phyloP scores from a whole-genome alignment of 257 asterid species.

The Coffea canephora region DNA sequence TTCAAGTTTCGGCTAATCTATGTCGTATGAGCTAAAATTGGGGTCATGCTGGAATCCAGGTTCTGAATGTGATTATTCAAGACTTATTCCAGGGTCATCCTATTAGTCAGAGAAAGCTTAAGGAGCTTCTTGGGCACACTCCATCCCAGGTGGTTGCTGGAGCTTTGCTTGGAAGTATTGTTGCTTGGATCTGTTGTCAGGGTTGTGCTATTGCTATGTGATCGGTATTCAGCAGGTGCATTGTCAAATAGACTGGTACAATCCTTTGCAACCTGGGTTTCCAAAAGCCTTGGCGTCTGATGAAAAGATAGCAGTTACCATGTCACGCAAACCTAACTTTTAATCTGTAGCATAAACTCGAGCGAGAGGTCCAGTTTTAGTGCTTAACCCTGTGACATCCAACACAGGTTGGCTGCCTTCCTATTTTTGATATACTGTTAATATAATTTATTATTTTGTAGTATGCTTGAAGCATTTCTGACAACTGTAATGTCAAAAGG shows the following conservation, averaged over 20 bases:
- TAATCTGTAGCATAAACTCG: not conserved
- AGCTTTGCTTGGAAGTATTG: slow-evolving; percentile 70
- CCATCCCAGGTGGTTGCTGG: slow-evolving; percentile 88
- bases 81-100: slow-evolving; percentile 93
- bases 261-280: not conserved
- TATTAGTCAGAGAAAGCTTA: slow-evolving; percentile 86
- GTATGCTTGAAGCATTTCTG: not conserved
- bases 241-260: not conserved
- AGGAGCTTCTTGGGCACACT: slow-evolving; percentile 94
- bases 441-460: not conserved
- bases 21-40: not conserved
- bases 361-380: not conserved
- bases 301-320: not conserved
- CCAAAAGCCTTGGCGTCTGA: not conserved
- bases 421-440: not conserved
- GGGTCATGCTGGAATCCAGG: slow-evolving; percentile 34
- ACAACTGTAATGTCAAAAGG: not conserved
- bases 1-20: not conserved
- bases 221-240: slow-evolving; percentile 16
- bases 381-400: not conserved
- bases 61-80: slow-evolving; percentile 75
- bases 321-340: not conserved
- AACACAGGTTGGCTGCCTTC: not conserved
- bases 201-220: slow-evolving; percentile 34
- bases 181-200: slow-evolving; percentile 74